Evolutionary conservation across 2,329 filamentous ascomycete species (phyloP).

Genomic region (Cryphonectria naterciae): DNA sequence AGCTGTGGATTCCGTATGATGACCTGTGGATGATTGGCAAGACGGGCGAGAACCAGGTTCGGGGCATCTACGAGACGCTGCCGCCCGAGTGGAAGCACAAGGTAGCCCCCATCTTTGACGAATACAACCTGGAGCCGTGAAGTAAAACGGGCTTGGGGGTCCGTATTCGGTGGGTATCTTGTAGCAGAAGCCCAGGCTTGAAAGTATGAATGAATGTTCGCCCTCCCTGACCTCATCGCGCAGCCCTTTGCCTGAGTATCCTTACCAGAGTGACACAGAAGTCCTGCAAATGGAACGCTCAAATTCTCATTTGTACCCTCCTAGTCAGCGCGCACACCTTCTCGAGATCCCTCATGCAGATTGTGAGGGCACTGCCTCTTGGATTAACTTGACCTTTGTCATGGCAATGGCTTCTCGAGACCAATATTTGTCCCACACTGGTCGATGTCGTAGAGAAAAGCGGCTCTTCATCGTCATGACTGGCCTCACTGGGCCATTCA

Average conservation of each 20-base stretch:
- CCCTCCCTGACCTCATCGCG: neutral
- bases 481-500: neutral
- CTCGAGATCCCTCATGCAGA: neutral
- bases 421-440: neutral
- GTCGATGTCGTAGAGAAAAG: neutral
- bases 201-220: neutral
- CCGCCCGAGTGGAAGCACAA: constrained; percentile 42
- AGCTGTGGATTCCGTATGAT: constrained; percentile 42
- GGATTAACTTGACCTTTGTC: neutral
- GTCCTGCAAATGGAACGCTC: neutral
- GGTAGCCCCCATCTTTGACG: constrained; percentile 39
- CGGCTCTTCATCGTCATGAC: neutral
- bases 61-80: constrained; percentile 41
- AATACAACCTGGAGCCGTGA: constrained; percentile 33
- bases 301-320: neutral
- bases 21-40: constrained; percentile 43
- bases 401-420: neutral
- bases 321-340: neutral
- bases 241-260: neutral
- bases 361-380: neutral
- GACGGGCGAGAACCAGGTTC: constrained; percentile 42
- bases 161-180: neutral
- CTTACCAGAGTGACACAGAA: neutral
- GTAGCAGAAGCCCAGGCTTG: neutral
- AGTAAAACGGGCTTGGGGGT: too few relatives aligned